Evolutionary conservation across 805 yeast species (phyloP), one percentile per base, ranked within the genome.

Genomic region (Starmera amethionina): DNA sequence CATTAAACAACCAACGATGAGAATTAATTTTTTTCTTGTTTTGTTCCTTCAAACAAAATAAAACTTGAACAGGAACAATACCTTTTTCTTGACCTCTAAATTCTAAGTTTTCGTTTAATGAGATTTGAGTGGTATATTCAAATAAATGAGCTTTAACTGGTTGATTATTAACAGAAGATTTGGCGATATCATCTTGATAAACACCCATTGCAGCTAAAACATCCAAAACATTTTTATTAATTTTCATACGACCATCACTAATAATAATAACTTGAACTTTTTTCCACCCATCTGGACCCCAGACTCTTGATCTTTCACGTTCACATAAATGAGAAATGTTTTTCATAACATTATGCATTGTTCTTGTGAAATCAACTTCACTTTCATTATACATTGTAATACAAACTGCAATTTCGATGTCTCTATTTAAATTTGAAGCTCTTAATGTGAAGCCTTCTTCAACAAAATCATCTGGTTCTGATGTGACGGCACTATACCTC

Each of bases 201-300:
- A 93, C 85, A 51, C 99, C 99, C 64, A 94, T 79, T 0, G 97
- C 96, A 1, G 96, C 88, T 43, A 93, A 68, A 36, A 85, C 75
- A 60, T 90, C 96, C 35, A 93, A 64, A 2, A 89, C 90, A 14
- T 95, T 83, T 19, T 84, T 84, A 51, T 78, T 72, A 36, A 93
- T 81, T 55, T 90, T 90, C 43, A 82, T 77, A 63, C 99, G 79
- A 52, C 99, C 99, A 64, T 93, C 99, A 37, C 96, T 78, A 18
- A 93, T 84, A 51, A 93, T 81, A 41, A 85, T 69, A 12, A 93
- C 96, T 40, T 90, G 96, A 16, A 93, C 81, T 62, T 90, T 93
- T 56, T 93, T 88, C 99, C 99, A 93, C 22, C 95, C 83, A 44
- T 89, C 94, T 49, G 80, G 79, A 5, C 98, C 97, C 99, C 99